These are phyloP conservation scores for Dictyostelium gargantuum DNA, from an alignment of 208 protist genomes.

Conservation along the genomic window DNA sequence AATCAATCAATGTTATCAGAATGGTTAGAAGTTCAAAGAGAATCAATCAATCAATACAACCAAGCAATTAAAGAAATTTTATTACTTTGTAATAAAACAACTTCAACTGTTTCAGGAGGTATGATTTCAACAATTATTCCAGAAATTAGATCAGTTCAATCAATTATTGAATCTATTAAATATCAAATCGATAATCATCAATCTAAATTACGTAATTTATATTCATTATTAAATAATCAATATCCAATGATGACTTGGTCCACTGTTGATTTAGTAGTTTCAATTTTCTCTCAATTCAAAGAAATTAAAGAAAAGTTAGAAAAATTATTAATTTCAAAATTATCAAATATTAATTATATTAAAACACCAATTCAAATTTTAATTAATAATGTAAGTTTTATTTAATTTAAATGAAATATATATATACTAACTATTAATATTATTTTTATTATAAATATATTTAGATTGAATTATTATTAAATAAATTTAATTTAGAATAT, in stretches of 20 bases:
- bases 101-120: neutral
- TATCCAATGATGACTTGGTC: neutral
- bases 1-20: neutral
- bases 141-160: neutral
- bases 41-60: neutral
- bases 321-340: neutral
- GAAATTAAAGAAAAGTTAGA: neutral
- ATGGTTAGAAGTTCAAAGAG: neutral
- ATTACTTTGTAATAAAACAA: neutral
- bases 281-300: neutral
- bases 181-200: neutral
- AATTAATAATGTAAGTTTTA: neutral
- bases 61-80: neutral
- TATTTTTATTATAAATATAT: neutral
- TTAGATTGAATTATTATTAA: neutral
- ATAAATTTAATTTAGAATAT: constrained; percentile 61
- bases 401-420: neutral
- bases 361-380: neutral
- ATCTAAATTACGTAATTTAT: constrained; percentile 2
- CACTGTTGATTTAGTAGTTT: neutral
- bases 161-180: neutral
- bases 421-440: neutral
- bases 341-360: neutral
- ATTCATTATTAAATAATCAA: neutral
- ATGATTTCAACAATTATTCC: neutral